Evolutionary conservation across 257 asterid species (phyloP).

Genomic region (Cynanchum wilfordii): DNA sequence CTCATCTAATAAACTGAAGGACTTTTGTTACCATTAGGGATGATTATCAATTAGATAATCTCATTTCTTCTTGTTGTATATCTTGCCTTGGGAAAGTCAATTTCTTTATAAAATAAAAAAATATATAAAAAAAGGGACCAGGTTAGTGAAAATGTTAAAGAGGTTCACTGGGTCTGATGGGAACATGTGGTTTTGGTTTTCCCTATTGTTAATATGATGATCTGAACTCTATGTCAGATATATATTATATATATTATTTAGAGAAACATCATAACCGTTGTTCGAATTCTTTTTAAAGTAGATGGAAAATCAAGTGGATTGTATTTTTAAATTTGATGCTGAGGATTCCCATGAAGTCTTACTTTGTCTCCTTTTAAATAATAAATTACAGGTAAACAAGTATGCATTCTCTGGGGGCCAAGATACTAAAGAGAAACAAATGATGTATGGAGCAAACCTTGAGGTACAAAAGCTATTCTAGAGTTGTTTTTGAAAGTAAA

Average conservation of each 20-base stretch:
- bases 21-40: too few relatives aligned
- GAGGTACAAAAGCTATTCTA: constrained; percentile 48
- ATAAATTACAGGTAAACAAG: constrained; percentile 55
- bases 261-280: background rate
- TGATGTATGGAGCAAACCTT: constrained; percentile 85
- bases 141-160: background rate
- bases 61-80: background rate
- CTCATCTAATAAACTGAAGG: background rate
- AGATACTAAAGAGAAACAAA: constrained; percentile 81
- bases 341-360: background rate
- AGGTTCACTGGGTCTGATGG: background rate
- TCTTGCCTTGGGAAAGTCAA: background rate
- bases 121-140: too few relatives aligned
- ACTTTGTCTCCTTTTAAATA: background rate
- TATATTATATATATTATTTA: too few relatives aligned
- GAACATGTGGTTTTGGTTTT: background rate
- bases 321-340: background rate
- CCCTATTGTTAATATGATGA: background rate
- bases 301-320: background rate
- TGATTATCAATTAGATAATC: background rate
- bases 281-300: background rate
- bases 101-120: background rate
- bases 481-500: background rate
- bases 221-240: too few relatives aligned
- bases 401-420: constrained; percentile 96